Evolutionary conservation across 202 grass and related monocot species (phyloP), one percentile per base, ranked within the genome.

Genomic region (Digitaria exilis): DNA sequence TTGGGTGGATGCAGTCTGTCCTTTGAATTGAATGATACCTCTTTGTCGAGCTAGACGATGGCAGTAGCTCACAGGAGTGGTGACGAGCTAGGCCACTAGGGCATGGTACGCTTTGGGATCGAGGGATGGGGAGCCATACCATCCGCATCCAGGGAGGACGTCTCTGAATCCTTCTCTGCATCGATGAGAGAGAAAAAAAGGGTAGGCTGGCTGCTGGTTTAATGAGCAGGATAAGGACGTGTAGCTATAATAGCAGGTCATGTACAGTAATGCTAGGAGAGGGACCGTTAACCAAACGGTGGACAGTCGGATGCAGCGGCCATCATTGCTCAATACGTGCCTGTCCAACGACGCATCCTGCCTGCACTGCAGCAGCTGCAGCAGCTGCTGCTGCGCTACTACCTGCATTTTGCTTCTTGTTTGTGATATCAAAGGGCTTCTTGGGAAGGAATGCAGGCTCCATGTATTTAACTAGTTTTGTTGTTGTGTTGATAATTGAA

Each of bases 171-270:
- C 26, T 81, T 22, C n/a, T n/a, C 41, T 77, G 25, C 41, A 25
- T 44, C 22, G 5, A 70, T 43, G 73, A 7, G 41, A n/a, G n/a
- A n/a, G n/a, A n/a, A 69, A 30, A 61, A 49, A 21, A 32, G 63
- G 18, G 31, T 28, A 78, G n/a, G n/a, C n/a, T n/a, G n/a, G n/a
- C n/a, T 28, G 37, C 0, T 24, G n/a, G 35, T 65, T 83, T 66
- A 13, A 83, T 45, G 64, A 55, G 17, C 12, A 42, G 9, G 86
- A 79, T 58, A 74, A 88, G 48, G 80, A 84, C 67, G 72, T 65
- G 10, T 58, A 66, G 50, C 6, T 66, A 39, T 39, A n/a, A n/a
- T n/a, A 73, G 41, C 74, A 73, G 46, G 13, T 51, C 67, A 21
- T 69, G 65, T 8, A 69, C 22, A 73, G 68, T 74, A 79, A 73